Evolutionary conservation across 2,329 filamentous ascomycete species (phyloP).

Genomic region (Fusarium sp.): DNA sequence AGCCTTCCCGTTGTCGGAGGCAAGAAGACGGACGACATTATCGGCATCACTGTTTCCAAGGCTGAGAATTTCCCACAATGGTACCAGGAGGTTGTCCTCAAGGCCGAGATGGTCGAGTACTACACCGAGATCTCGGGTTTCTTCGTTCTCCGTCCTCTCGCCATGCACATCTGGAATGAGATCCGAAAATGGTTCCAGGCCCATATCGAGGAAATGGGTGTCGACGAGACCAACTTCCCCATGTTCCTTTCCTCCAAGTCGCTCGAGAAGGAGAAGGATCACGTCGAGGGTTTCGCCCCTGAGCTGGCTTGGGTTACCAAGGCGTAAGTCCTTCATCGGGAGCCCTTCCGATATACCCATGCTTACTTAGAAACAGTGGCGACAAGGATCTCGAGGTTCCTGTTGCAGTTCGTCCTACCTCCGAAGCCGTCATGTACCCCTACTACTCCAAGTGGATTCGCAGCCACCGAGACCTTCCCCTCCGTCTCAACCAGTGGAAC

Average conservation of each 20-base stretch:
- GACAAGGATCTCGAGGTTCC: slow-evolving; percentile 89
- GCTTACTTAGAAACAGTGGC: slow-evolving; percentile 63
- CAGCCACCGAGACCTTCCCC: slow-evolving; percentile 90
- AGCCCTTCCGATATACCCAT: background rate
- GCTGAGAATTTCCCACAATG: slow-evolving; percentile 87
- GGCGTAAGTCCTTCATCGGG: slow-evolving; percentile 61
- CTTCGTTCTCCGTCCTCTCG: slow-evolving; percentile 82
- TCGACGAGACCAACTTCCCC: slow-evolving; percentile 96
- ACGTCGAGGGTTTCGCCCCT: slow-evolving; percentile 98
- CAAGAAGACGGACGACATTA: slow-evolving; percentile 72
- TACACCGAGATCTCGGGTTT: slow-evolving; percentile 94
- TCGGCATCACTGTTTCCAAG: slow-evolving; percentile 88
- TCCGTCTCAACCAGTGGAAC: slow-evolving; percentile 98
- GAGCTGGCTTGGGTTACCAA: slow-evolving; percentile 90
- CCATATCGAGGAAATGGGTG: slow-evolving; percentile 87
- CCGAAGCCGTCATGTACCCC: slow-evolving; percentile 87
- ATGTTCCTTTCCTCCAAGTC: slow-evolving; percentile 95
- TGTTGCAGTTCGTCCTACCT: slow-evolving; percentile 72
- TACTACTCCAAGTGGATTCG: slow-evolving; percentile 98
- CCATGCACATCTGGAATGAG: slow-evolving; percentile 72
- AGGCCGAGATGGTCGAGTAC: slow-evolving; percentile 97
- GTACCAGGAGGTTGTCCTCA: slow-evolving; percentile 98
- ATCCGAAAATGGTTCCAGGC: slow-evolving; percentile 73
- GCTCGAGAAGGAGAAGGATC: slow-evolving; percentile 86
- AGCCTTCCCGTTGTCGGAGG: slow-evolving; percentile 61